Evolutionary conservation across 1,139 yeast species (phyloP).

Genomic region (Saccharomyces hybrid): DNA sequence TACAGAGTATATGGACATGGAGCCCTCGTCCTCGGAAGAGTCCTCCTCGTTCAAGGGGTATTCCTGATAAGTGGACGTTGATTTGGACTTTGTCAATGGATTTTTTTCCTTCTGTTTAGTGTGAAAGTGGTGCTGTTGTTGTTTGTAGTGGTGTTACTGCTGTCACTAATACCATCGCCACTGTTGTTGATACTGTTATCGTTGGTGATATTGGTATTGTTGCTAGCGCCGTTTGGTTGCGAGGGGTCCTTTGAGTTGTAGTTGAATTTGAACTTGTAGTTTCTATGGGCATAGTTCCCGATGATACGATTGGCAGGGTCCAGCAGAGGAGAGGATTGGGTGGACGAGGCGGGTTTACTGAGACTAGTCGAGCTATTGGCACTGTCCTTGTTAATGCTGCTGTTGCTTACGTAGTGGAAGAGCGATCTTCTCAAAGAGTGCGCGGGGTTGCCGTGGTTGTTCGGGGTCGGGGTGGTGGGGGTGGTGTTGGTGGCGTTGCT

Average conservation of each 20-base stretch:
- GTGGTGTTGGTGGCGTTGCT: constrained; percentile 4
- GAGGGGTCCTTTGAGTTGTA: constrained; percentile 14
- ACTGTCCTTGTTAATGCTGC: constrained; percentile 3
- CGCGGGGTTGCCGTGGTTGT: constrained; percentile 1
- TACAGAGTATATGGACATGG: constrained; percentile 39
- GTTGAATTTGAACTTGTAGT: constrained; percentile 31
- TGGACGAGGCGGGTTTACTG: not conserved
- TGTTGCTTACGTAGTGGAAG: constrained; percentile 17
- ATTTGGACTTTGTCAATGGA: not conserved
- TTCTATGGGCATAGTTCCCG: constrained; percentile 24
- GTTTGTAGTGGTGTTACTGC: not conserved
- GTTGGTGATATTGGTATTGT: too few relatives aligned
- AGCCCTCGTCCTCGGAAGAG: constrained; percentile 34
- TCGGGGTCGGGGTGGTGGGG: not conserved
- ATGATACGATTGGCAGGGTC: constrained; percentile 15
- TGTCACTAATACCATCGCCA: not conserved
- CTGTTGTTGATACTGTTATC: too few relatives aligned
- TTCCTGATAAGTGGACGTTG: not conserved
- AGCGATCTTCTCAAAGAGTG: constrained; percentile 21
- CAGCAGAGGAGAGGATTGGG: not conserved
- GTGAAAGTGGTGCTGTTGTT: not conserved
- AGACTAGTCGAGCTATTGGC: not conserved
- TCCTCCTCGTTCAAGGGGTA: not conserved
- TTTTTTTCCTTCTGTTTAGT: not conserved
- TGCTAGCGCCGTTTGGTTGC: not conserved